Base-by-base conservation (phyloP, 352 stramenopile genomes). In the Plasmopara halstedii region DNA sequence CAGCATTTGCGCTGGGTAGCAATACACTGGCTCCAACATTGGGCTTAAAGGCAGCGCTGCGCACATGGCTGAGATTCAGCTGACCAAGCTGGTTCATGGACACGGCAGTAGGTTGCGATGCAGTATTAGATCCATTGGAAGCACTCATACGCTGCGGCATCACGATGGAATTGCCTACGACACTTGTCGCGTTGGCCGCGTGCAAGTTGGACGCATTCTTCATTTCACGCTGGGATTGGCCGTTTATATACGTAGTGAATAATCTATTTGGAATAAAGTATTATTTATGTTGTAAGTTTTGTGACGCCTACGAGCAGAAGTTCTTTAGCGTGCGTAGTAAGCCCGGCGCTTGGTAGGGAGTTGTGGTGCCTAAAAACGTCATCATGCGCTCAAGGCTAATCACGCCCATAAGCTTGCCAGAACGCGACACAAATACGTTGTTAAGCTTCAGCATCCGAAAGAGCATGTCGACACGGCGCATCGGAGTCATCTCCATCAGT, bases 371-470 rank as follows among this genome's bases (percentile, higher is more conserved):
- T n/a, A 90, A 50, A 45, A 90, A 90, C 26, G 62, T 73, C 79
- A 90, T 90, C 49, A 94, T 70, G 18, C 75, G 64, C 45, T 76
- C 70, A 34, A 83, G 76, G 17, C 73, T 84, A 50, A 94, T 88
- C 14, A 85, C 62, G 40, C 82, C 82, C 54, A 88, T 80, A 41
- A 94, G 69, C 15, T 62, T 66, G 0, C 83, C 83, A 4, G 74
- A 87, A 10, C 82, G 76, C 48, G 83, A 85, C 25, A 95, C 75
- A 55, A 90, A 95, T 21, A 81, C 77, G 54, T 92, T 86, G 57
- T 90, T 91, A 43, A 95, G 71, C 53, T 89, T 92, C 35, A 95
- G 76, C 77, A 93, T 92, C 31, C 83, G 75, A 58, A 95, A 93
- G 19, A 95, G 59, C 54, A 86, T 52, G 47, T 95, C 81, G 20